These are phyloP conservation scores for Escallonia herrerae DNA, from an alignment of 129 eudicot species.

Conservation along the genomic window DNA sequence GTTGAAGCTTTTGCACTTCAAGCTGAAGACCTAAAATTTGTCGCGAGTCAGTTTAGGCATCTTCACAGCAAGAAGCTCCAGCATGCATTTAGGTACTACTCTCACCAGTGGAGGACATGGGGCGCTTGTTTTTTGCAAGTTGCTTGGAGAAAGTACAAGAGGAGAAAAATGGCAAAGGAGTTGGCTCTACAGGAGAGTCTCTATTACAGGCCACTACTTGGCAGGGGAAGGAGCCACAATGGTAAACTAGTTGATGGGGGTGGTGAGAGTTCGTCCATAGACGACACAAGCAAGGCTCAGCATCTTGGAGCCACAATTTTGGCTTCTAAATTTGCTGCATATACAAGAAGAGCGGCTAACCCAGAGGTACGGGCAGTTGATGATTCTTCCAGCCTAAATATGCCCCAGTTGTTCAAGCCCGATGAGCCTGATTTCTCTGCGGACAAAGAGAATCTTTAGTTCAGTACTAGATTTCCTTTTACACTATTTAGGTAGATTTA, in stretches of 20 bases:
- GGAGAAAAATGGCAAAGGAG: constrained; percentile 56
- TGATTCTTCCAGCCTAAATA: constrained; percentile 52
- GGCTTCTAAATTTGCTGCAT: constrained; percentile 70
- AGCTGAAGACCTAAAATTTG: constrained; percentile 78
- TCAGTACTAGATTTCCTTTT: background rate
- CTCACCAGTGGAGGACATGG: constrained; percentile 97
- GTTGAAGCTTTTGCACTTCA: constrained; percentile 85
- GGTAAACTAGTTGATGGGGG: constrained; percentile 15
- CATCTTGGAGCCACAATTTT: constrained; percentile 57
- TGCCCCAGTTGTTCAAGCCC: constrained; percentile 80
- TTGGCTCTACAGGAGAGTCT: constrained; percentile 48
- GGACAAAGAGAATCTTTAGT: constrained; percentile 11
- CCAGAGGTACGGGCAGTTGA: constrained; percentile 31
- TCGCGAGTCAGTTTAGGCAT: constrained; percentile 69
- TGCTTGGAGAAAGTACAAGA: constrained; percentile 68
- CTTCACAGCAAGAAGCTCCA: constrained; percentile 88
- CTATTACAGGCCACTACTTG: background rate
- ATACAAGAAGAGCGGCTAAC: constrained; percentile 41
- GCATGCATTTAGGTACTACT: constrained; percentile 80
- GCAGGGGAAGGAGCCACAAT: constrained; percentile 15
- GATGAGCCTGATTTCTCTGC: constrained; percentile 70
- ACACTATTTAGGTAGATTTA: background rate
- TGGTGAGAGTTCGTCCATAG: constrained; percentile 17
- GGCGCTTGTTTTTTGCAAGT: constrained; percentile 66
- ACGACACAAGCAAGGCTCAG: constrained; percentile 25